Conservation (phyloP, 768 basidiomycete genomes). For the Crucibulum laeve region DNA sequence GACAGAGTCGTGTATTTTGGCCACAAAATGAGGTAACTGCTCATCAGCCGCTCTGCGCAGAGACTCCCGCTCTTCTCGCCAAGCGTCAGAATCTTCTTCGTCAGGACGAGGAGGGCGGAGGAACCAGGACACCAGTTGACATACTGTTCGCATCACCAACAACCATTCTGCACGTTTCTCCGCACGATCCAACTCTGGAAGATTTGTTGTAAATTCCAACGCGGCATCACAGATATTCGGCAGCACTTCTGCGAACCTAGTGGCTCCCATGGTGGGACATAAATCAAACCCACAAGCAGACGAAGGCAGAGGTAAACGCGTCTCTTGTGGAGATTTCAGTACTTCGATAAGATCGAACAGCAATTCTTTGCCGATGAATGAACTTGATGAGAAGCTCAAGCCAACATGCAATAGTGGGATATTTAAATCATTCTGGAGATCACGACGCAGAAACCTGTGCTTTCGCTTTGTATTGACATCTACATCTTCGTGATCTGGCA, state of each 20-base stretch:
- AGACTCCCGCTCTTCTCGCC: too few relatives aligned
- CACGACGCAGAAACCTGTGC: constrained; percentile 2
- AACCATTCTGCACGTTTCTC: constrained; percentile 33
- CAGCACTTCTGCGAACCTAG: constrained; percentile 39
- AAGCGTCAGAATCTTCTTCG: too few relatives aligned
- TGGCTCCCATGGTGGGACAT: constrained; percentile 34
- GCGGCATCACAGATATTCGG: constrained; percentile 43
- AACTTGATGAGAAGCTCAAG: constrained; percentile 41
- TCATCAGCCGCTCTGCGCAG: too few relatives aligned
- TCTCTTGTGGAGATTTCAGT: constrained; percentile 20
- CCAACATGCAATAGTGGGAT: constrained; percentile 48
- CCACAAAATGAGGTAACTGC: constrained; percentile 28
- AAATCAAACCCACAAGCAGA: constrained; percentile 37
- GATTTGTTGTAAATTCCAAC: constrained; percentile 29
- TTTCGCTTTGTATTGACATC: constrained; percentile 2
- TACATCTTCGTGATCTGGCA: constrained; percentile 5
- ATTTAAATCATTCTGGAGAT: constrained; percentile 44
- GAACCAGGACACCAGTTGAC: constrained; percentile 46
- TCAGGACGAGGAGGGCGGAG: too few relatives aligned
- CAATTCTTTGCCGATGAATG: constrained; percentile 58
- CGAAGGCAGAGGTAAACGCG: constrained; percentile 22
- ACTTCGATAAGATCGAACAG: constrained; percentile 53
- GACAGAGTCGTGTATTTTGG: constrained; percentile 30
- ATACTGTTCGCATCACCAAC: constrained; percentile 30
- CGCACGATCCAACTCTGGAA: constrained; percentile 28